These are phyloP conservation scores for Xylariales sp. DNA, from an alignment of 2,329 filamentous ascomycete species.

Conservation along the genomic window DNA sequence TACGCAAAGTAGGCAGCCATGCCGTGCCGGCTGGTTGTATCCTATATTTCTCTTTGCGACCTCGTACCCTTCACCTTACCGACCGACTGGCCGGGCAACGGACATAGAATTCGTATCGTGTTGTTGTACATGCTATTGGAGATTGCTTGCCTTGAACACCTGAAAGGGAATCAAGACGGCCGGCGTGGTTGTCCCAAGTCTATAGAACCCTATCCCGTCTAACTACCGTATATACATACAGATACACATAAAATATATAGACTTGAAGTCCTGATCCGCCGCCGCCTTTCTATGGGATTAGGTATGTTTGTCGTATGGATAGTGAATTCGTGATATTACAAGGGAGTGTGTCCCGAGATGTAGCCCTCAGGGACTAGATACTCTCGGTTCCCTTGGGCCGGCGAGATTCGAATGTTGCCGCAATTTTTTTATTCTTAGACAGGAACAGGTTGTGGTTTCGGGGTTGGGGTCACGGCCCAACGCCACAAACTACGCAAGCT, in stretches of 20 bases:
- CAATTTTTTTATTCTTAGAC: constrained; percentile 22
- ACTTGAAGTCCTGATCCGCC: neutral
- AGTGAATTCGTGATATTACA: constrained; percentile 26
- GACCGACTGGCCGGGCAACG: neutral
- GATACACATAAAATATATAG: constrained; percentile 12
- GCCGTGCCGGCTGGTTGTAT: neutral
- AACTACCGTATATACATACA: constrained; percentile 9
- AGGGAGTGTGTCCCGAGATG: neutral
- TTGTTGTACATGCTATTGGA: constrained; percentile 22
- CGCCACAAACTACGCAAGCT: constrained; percentile 64
- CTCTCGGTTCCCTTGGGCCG: neutral
- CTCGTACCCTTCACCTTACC: neutral
- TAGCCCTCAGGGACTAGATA: neutral
- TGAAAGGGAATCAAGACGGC: neutral
- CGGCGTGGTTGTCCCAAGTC: constrained; percentile 1
- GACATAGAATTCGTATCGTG: neutral
- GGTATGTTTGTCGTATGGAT: constrained; percentile 1
- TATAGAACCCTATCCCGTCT: constrained; percentile 11
- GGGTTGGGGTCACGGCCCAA: constrained; percentile 59
- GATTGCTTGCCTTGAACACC: constrained; percentile 11
- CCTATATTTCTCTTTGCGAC: neutral
- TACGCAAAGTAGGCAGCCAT: neutral
- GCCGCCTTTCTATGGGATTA: constrained; percentile 21
- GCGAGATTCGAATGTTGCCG: neutral
- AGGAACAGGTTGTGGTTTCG: constrained; percentile 22